These are phyloP conservation scores for Teratosphaeriaceae sp. DNA, from an alignment of 2,329 filamentous ascomycete genomes.

Conservation along the genomic window DNA sequence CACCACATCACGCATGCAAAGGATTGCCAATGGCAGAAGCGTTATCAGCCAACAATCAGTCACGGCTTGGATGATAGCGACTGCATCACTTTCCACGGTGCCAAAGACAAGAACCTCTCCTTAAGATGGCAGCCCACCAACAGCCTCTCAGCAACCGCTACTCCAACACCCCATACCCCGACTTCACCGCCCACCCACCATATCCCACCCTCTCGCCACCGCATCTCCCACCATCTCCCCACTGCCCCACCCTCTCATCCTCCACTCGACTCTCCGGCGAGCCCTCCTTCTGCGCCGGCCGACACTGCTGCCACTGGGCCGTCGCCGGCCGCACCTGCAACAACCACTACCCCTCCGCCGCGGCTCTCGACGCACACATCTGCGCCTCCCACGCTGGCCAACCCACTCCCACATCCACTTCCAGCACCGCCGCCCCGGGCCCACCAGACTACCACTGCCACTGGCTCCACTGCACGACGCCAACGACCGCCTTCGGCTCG, in stretches of 20 bases:
- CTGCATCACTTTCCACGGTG: no score
- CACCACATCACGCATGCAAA: no score
- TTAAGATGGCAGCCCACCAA: no score
- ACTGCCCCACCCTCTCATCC: background rate
- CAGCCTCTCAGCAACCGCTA: no score
- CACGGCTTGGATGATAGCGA: no score
- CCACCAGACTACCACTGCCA: slow-evolving; percentile 21
- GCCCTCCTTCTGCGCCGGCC: slow-evolving; percentile 18
- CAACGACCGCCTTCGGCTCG: slow-evolving; percentile 47
- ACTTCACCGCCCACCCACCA: background rate
- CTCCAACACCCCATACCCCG: background rate
- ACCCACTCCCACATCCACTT: no score
- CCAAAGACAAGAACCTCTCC: no score
- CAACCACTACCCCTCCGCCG: slow-evolving; percentile 12
- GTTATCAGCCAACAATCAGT: no score
- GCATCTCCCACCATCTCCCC: background rate
- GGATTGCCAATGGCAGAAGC: no score
- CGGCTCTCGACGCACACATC: slow-evolving; percentile 13
- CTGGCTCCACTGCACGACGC: slow-evolving; percentile 53
- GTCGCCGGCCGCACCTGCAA: slow-evolving; percentile 16
- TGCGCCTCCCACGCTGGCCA: slow-evolving; percentile 10
- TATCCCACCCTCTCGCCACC: background rate
- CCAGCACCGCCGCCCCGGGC: slow-evolving; percentile 1
- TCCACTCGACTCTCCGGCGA: slow-evolving; percentile 18
- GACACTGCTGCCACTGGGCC: slow-evolving; percentile 25